These are phyloP conservation scores for Quercus suber DNA, from an alignment of 306 rosid species.

Conservation along the genomic window DNA sequence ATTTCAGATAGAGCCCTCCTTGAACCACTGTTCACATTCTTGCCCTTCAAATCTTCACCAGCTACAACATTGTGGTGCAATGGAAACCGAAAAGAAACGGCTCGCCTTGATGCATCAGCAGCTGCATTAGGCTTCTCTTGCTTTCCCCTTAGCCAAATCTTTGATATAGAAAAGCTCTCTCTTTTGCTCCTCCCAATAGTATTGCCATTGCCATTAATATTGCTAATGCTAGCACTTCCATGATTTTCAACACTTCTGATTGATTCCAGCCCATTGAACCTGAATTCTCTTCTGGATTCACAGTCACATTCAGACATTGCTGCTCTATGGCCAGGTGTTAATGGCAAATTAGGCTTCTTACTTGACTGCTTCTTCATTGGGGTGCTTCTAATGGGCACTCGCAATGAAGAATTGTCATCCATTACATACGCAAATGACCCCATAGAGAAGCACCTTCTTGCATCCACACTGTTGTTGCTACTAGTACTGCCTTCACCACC, in stretches of 20 bases:
- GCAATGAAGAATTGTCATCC: conserved; percentile 69
- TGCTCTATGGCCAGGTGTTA: conserved; percentile 55
- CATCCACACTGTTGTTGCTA: conserved; percentile 45
- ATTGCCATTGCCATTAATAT: conserved; percentile 17
- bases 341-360: conserved; percentile 52
- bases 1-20: conserved; percentile 58
- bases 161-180: conserved; percentile 78
- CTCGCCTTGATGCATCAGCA: conserved; percentile 51
- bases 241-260: conserved; percentile 13
- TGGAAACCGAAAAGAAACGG: conserved; percentile 74
- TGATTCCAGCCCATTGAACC: conserved; percentile 44
- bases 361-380: conserved; percentile 47
- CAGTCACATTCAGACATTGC: conserved; percentile 90
- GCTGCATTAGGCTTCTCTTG: conserved; percentile 34
- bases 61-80: conserved; percentile 12
- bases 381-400: conserved; percentile 63
- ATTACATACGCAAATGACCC: conserved; percentile 83
- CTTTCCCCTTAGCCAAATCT: conserved; percentile 83
- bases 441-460: conserved; percentile 94
- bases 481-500: conserved; percentile 46
- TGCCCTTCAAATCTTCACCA: conserved; percentile 41
- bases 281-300: conserved; percentile 78
- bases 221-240: conserved; percentile 11
- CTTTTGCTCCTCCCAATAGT: conserved; percentile 33
- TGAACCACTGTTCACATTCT: conserved; percentile 31